A percentile compares a stretch with the other conserved stretches of the same genome.
phyloP scores from a whole-genome alignment of 441 rosid genomes.

The Croton laevigatus region DNA sequence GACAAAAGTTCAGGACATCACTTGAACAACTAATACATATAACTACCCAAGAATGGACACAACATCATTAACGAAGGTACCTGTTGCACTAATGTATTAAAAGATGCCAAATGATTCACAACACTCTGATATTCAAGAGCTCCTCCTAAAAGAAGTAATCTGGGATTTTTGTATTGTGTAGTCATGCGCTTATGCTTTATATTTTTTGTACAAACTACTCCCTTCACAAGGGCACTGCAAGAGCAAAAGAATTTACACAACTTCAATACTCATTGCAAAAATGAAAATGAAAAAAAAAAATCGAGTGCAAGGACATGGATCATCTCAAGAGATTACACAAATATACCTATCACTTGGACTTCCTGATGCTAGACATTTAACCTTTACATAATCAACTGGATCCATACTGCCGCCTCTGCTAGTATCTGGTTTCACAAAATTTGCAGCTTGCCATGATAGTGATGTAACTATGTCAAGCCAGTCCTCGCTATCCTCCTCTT shows the following conservation, averaged over 20 bases:
- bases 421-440: conserved; percentile 90
- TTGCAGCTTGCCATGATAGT: conserved; percentile 94
- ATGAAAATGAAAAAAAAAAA: background rate
- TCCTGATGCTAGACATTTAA: conserved; percentile 89
- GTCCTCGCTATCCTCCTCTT: conserved; percentile 49
- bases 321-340: conserved; percentile 4
- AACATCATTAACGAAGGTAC: conserved; percentile 32
- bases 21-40: background rate
- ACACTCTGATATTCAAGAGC: conserved; percentile 84
- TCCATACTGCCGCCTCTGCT: conserved; percentile 99
- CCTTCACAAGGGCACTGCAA: conserved; percentile 73
- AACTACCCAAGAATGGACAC: background rate
- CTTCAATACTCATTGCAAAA: conserved; percentile 15
- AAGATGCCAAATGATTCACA: conserved; percentile 80
- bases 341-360: conserved; percentile 74
- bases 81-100: conserved; percentile 83
- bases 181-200: conserved; percentile 97
- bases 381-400: conserved; percentile 87
- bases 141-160: conserved; percentile 83
- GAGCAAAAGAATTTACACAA: conserved; percentile 22
- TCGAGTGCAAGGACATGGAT: conserved; percentile 1
- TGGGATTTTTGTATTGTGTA: conserved; percentile 83
- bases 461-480: conserved; percentile 83
- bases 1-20: conserved; percentile 22
- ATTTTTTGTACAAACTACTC: conserved; percentile 92